Base-by-base conservation (phyloP, 306 rosid species). In the Quercus dentata region DNA sequence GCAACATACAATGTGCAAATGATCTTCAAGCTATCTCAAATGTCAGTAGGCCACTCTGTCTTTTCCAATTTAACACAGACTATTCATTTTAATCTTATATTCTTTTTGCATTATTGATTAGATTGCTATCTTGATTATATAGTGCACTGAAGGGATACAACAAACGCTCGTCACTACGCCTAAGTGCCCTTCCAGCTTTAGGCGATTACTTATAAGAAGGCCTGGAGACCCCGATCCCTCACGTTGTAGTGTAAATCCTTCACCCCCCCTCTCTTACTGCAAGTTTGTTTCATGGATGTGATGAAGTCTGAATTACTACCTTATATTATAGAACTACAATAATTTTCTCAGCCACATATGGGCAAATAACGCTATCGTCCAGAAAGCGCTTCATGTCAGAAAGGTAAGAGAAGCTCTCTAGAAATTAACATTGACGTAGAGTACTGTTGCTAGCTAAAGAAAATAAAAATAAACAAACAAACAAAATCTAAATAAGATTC, bases 351-450 rank as follows among this genome's bases (percentile, higher is more conserved):
- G 41, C 44, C 52, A 83, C 28, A 11, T 31, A n/a, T 83, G 86
- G 86, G 86, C 80, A 49, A 83, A 83, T 54, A 28, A 83, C 54
- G 27, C n/a, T 6, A 44, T 18, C 11, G 83, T 83, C 20, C 82
- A 68, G 28, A 69, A 56, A 58, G 82, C 82, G 20, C 86, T 83
- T 17, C 38, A 54, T 25, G 10, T 83, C 13, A 31, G 58, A 5
- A 70, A 70, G 31, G 86, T 83, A 74, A 59, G 76, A 33, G 5
- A 14, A 12, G 69, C 69, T 27, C 31, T 62, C 8, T 25, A 12
- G 1, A 27, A 27, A 61, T 23, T 27, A 11, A 67, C n/a, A 19
- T 33, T 18, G 49, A 31, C 6, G 64, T 23, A 58, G 10, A 27
- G 64, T 58, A 35, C 38, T 33, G 64, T 59, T 59, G 31, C 31